Evolutionary conservation across 139 green algal species (phyloP), one percentile per base, ranked within the genome.

Genomic region (Edaphochlamys debaryana): DNA sequence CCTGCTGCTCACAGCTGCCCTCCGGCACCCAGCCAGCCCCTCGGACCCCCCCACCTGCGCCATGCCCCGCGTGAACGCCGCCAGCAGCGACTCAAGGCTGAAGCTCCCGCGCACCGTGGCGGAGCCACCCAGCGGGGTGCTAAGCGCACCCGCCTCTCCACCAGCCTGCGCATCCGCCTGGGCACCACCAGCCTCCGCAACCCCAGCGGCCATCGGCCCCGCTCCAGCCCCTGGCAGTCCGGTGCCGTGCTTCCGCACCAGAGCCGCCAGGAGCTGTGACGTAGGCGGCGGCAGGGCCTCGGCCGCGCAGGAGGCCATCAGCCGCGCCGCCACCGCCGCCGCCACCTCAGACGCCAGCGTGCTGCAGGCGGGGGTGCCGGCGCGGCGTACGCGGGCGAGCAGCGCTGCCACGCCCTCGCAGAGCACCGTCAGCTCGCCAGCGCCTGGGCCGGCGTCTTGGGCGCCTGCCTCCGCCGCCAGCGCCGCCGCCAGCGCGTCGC

Each of bases 261-360:
- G 64, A 23, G 62, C 67, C 62, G 76, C 76, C 76, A 82, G 64
- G 32, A 82, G 76, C 63, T 74, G 64, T 23, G 76, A 82, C 6
- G 76, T 63, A 3, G 63, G 62, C 13, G 62, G 45, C 20, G 76
- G 76, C 76, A 82, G 42, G n/a, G 56, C 45, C 45, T 20, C 54
- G 54, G 23, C 22, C 0, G 40, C 37, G 30, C 60, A 40, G 0
- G 62, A 42, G 0, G 62, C 15, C 76, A 66, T 73, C 23, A 82
- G 76, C 56, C 76, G 32, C 3, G 37, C 23, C 11, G 76, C 45
- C 11, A 42, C 76, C 41, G 76, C 76, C 6, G 40, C 42, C 42
- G 62, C 76, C 20, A 73, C 32, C 42, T 64, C 25, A 41, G 29
- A 3, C 29, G 42, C 75, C 75, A 72, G 20, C 29, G 34, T 22